Conservation (phyloP, 2,329 filamentous ascomycete genomes). For the Niveomyces coronatus region DNA sequence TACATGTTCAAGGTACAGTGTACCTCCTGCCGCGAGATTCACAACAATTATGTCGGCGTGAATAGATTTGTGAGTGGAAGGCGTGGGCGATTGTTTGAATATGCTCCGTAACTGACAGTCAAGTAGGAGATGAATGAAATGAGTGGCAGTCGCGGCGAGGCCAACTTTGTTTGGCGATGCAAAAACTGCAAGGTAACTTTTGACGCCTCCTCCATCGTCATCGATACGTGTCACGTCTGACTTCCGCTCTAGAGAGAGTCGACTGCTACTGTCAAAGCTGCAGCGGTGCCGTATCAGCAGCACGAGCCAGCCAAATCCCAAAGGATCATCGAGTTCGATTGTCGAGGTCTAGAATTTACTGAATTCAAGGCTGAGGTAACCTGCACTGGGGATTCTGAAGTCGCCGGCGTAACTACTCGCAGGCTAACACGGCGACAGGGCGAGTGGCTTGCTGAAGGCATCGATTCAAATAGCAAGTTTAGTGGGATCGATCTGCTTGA, state of each 20-base stretch:
- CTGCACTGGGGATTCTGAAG: too few relatives aligned
- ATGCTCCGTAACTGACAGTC: not conserved
- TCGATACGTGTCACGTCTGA: too few relatives aligned
- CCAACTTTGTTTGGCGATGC: constrained; percentile 99
- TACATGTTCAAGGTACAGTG: constrained; percentile 98
- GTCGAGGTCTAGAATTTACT: constrained; percentile 81
- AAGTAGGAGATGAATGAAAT: constrained; percentile 79
- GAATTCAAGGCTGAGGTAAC: constrained; percentile 82
- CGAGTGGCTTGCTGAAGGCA: constrained; percentile 77
- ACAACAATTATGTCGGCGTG: constrained; percentile 77
- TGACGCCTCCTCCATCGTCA: too few relatives aligned
- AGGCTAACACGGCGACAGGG: constrained; percentile 46
- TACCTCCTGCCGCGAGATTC: constrained; percentile 88
- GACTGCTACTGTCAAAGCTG: constrained; percentile 70
- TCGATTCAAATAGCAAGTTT: constrained; percentile 76
- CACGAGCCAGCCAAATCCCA: constrained; percentile 62
- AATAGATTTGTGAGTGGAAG: constrained; percentile 67
- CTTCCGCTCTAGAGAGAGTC: constrained; percentile 80
- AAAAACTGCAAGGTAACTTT: constrained; percentile 97
- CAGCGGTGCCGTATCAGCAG: constrained; percentile 62
- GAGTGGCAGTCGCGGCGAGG: constrained; percentile 86
- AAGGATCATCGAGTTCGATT: constrained; percentile 85
- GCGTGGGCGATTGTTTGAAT: too few relatives aligned
- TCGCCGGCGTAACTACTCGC: too few relatives aligned
- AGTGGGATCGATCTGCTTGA: constrained; percentile 71